phyloP scores from a whole-genome alignment of 305 asterid genomes.

The Fraxinus angustifolia region DNA sequence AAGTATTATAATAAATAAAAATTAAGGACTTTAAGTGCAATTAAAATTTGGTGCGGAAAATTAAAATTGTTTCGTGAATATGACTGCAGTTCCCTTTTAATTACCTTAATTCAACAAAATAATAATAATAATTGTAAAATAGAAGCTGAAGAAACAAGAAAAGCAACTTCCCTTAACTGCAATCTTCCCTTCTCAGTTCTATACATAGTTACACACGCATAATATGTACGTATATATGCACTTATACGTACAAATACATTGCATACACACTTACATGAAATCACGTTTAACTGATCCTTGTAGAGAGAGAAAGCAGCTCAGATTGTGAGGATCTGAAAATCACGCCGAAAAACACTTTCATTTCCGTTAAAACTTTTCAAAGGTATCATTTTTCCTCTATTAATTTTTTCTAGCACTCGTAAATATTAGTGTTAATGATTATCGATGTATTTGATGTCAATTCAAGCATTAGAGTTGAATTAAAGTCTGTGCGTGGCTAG shows the following conservation, averaged over 20 bases:
- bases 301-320: constrained; percentile 22
- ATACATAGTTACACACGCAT: background rate
- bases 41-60: no score
- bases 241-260: background rate
- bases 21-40: no score
- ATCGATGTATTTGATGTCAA: constrained; percentile 17
- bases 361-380: constrained; percentile 20
- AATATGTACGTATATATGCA: background rate
- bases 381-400: constrained; percentile 10
- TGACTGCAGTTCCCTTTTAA: no score
- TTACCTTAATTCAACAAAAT: background rate
- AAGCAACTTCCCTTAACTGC: background rate
- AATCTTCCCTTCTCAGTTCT: constrained; percentile 11
- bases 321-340: constrained; percentile 17
- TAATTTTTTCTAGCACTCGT: background rate
- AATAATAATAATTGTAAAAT: background rate
- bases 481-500: constrained; percentile 19
- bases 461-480: background rate
- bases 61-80: no score
- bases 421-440: background rate
- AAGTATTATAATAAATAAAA: no score
- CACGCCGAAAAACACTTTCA: constrained; percentile 31
- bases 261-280: constrained; percentile 29
- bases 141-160: background rate
- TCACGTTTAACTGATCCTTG: constrained; percentile 26